phyloP scores from a whole-genome alignment of 345 rosid species.

The Dipteronia sinensis region DNA sequence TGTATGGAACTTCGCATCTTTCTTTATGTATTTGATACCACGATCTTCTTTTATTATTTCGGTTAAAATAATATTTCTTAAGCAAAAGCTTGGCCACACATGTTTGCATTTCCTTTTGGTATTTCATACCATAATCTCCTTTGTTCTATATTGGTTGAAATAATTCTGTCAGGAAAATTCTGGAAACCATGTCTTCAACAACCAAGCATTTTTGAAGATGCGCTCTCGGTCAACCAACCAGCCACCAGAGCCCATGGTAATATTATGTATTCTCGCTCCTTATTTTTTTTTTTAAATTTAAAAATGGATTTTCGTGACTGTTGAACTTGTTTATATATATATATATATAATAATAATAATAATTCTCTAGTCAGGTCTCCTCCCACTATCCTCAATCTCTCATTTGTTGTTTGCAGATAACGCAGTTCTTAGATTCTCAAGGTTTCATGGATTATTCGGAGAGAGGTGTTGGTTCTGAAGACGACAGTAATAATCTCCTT shows the following conservation, averaged over 20 bases:
- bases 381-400: background rate
- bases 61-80: background rate
- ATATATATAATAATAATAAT: too few species aligned
- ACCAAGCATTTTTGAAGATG: slow-evolving; percentile 88
- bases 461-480: slow-evolving; percentile 73
- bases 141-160: slow-evolving; percentile 19
- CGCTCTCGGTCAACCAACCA: slow-evolving; percentile 89
- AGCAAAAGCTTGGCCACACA: background rate
- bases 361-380: background rate
- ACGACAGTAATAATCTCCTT: slow-evolving; percentile 72
- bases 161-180: slow-evolving; percentile 65
- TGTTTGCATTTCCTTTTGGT: slow-evolving; percentile 1
- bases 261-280: slow-evolving; percentile 21
- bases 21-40: background rate
- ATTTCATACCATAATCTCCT: slow-evolving; percentile 10
- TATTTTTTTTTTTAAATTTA: background rate
- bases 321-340: background rate
- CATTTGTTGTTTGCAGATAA: slow-evolving; percentile 53
- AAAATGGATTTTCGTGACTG: background rate
- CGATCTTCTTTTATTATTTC: background rate
- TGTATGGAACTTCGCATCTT: slow-evolving; percentile 42
- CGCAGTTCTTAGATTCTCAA: slow-evolving; percentile 77
- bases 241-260: slow-evolving; percentile 92
- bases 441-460: slow-evolving; percentile 94
- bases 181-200: slow-evolving; percentile 65